Conservation (phyloP, 106 monocot genomes). For the Dendrobium officinale region DNA sequence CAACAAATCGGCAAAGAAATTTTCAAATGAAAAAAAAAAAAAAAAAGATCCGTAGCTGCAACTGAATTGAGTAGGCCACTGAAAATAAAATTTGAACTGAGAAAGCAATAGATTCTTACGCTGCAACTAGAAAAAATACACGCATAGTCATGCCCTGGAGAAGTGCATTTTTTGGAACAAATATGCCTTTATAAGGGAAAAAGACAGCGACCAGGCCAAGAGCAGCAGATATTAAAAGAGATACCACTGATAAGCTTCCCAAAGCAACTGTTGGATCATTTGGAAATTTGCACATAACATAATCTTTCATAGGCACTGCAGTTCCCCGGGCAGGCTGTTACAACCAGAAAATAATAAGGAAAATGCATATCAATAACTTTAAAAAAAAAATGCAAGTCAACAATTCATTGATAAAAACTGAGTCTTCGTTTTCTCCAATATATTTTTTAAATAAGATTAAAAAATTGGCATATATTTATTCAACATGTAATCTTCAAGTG, state of each 20-base stretch:
- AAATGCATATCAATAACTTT: neutral
- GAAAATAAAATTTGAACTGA: no score
- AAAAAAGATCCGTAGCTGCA: no score
- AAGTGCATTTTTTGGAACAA: slow-evolving; percentile 29
- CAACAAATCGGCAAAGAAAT: no score
- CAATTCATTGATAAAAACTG: no score
- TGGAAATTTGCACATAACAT: slow-evolving; percentile 67
- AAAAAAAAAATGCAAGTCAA: neutral
- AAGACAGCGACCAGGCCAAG: slow-evolving; percentile 42
- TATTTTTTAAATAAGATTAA: no score
- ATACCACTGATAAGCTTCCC: slow-evolving; percentile 33
- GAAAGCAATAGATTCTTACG: slow-evolving; percentile 31
- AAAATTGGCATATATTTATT: no score
- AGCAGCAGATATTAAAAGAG: slow-evolving; percentile 16
- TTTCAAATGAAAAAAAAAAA: no score
- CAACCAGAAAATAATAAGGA: neutral
- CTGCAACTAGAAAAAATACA: slow-evolving; percentile 49
- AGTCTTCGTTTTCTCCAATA: no score
- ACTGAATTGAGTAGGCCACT: no score
- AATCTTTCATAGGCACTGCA: slow-evolving; percentile 48
- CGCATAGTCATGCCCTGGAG: slow-evolving; percentile 34
- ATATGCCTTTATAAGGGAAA: slow-evolving; percentile 52
- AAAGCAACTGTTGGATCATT: slow-evolving; percentile 45
- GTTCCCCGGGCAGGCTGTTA: slow-evolving; percentile 54
- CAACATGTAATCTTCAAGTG: no score